A percentile compares a stretch with the other conserved stretches of the same genome.
Evolutionary conservation across 345 rosid species (phyloP).

Genomic region (Trapa bicornis): DNA sequence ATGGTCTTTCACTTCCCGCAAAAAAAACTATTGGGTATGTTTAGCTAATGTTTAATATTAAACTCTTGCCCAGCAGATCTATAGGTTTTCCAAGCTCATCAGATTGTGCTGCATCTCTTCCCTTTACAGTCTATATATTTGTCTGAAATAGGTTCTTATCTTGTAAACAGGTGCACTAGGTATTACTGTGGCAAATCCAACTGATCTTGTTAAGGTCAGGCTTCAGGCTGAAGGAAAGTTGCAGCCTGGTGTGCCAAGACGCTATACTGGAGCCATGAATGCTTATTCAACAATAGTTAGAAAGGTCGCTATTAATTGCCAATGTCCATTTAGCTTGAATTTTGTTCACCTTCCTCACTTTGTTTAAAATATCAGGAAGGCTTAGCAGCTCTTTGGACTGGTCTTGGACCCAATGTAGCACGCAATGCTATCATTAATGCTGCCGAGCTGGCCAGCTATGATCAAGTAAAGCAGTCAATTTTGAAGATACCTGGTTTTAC

Average conservation of each 20-base stretch:
- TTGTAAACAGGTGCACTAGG: slow-evolving; percentile 70
- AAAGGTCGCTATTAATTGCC: slow-evolving; percentile 37
- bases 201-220: slow-evolving; percentile 98
- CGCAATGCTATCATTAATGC: slow-evolving; percentile 23
- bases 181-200: slow-evolving; percentile 83
- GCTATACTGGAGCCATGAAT: slow-evolving; percentile 82
- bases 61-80: not conserved
- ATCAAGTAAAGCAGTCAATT: slow-evolving; percentile 92
- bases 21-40: not conserved
- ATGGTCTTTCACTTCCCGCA: not conserved
- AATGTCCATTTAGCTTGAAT: slow-evolving; percentile 10
- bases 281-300: slow-evolving; percentile 88
- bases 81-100: not conserved
- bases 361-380: slow-evolving; percentile 60
- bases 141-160: not conserved
- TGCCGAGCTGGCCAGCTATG: slow-evolving; percentile 87
- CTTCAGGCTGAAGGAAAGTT: slow-evolving; percentile 98
- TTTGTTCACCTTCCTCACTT: slow-evolving; percentile 7
- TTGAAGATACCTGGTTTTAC: slow-evolving; percentile 93
- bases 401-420: slow-evolving; percentile 85
- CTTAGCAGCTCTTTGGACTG: slow-evolving; percentile 87
- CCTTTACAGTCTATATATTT: not conserved
- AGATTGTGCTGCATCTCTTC: not conserved
- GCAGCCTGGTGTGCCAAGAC: slow-evolving; percentile 86
- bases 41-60: not conserved